Evolutionary conservation across 2,329 filamentous ascomycete genomes (phyloP), one percentile per base, ranked within the genome.

Genomic region (Fusarium siculi): DNA sequence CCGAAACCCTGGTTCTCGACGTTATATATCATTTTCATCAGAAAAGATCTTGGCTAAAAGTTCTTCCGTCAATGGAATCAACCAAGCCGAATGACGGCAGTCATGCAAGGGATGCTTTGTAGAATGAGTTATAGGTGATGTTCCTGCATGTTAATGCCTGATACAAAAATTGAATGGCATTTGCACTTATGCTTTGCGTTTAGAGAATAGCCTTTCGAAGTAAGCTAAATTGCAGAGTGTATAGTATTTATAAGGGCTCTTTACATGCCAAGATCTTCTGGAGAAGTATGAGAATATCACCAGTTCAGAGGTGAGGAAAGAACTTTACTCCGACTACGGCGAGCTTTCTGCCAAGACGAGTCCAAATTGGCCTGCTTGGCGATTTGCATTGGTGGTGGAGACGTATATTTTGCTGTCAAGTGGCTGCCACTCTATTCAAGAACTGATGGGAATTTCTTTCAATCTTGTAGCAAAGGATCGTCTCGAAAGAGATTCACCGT

Each of bases 1-100:
- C 32, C n/a, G 25, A 28, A 43, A 52, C 54, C 64, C 34, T 61
- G 37, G 56, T 39, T 50, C 63, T 50, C 23, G 34, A 67, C 43
- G 15, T n/a, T 50, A 25, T 28, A 32, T 39, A 19, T 25, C 39
- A 39, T 47, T 39, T 61, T 21, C 47, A 63, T 68, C 63, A 63
- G 63, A 63, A 55, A 68, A 68, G 47, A 68, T 68, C 49, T 43
- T 67, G 64, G 62, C 28, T 44, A 55, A 62, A 53, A 28, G 44
- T 63, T 66, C n/a, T 34, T 32, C 40, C 49, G 14, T 42, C 7
- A 25, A 47, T 30, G 18, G 25, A 21, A 16, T 25, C 19, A 11
- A 40, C 21, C 32, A 25, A 28, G 14, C n/a, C 14, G 19, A 14
- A 23, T 30, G 44, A 43, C 9, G 37, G 16, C 15, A 32, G n/a